Evolutionary conservation across 306 rosid species (phyloP), one percentile per base, ranked within the genome.

Genomic region (Prosopis cineraria): DNA sequence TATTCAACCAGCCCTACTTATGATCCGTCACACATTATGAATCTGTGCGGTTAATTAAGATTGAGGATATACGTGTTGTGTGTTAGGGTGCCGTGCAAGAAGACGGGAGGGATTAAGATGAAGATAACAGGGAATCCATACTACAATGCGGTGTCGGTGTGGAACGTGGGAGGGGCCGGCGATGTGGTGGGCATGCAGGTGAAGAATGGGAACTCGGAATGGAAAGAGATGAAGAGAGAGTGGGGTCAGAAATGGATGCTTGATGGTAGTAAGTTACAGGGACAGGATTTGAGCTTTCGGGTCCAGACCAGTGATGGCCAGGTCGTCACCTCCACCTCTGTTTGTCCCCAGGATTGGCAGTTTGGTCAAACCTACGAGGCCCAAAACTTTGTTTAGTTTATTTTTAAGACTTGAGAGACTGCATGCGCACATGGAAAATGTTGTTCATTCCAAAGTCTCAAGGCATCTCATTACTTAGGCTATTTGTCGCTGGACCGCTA

Each of bases 241-340:
- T 87, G 89, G 88, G 93, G 93, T 9, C 88, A 87, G 82, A 89
- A 75, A 67, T 89, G 93, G 91, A 69, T 22, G 30, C 84, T 85
- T 5, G 17, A 40, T n/a, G 79, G 78, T 12, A 85, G 78, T 12
- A 85, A 27, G 86, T 13, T 89, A 71, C 80, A 52, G 0, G 90
- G 88, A 1, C 82, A 82, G 70, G 70, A 87, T 5, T 73, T 85
- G 72, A 89, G 86, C 71, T 87, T 87, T 71, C 48, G 87, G 29
- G 83, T 89, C 14, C 62, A 81, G 52, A 75, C 87, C 16, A 87
- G 90, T 11, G 90, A 87, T 17, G 84, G 84, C n/a, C 72, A 81
- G 71, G 66, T 11, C 84, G 68, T 85, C 1, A 82, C 87, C 25
- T 60, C 84, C 12, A 69, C 85, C 86, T 74, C 76, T 48, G 1